These are phyloP conservation scores for Tylopilus vinaceipallidus DNA, from an alignment of 768 basidiomycete genomes.

Conservation along the genomic window DNA sequence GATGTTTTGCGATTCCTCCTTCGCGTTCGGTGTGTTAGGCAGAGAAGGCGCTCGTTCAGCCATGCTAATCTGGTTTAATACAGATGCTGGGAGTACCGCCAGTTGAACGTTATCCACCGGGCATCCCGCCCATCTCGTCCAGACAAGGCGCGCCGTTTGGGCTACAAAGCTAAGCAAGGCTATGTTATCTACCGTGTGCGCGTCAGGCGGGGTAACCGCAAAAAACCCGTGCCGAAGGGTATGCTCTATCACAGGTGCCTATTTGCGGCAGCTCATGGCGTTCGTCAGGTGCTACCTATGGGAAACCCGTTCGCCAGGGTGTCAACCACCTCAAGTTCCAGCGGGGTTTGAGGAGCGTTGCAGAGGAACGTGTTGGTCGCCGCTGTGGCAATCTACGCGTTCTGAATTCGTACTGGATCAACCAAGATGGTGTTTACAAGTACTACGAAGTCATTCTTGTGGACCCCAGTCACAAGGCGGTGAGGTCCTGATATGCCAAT, in stretches of 20 bases:
- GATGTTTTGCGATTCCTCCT: slow-evolving; percentile 97
- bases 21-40: slow-evolving; percentile 76
- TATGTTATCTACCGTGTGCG: slow-evolving; percentile 97
- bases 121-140: slow-evolving; percentile 97
- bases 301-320: slow-evolving; percentile 99
- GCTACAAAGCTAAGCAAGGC: slow-evolving; percentile 99
- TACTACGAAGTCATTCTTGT: slow-evolving; percentile 99
- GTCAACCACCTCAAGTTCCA: slow-evolving; percentile 99
- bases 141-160: slow-evolving; percentile 97
- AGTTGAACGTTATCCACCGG: slow-evolving; percentile 96
- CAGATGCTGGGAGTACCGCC: slow-evolving; percentile 98
- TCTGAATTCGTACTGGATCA: slow-evolving; percentile 98
- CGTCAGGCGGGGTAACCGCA: slow-evolving; percentile 97
- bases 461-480: slow-evolving; percentile 92
- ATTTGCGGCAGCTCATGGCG: slow-evolving; percentile 1
- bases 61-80: slow-evolving; percentile 5
- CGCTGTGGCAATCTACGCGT: slow-evolving; percentile 97
- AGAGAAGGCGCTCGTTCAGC: background rate
- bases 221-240: slow-evolving; percentile 99
- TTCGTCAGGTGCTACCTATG: slow-evolving; percentile 84
- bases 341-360: slow-evolving; percentile 86
- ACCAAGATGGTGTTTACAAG: slow-evolving; percentile 98
- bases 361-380: slow-evolving; percentile 97
- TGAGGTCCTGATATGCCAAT: slow-evolving; percentile 39
- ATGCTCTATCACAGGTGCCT: slow-evolving; percentile 14